Base-by-base conservation (phyloP, 805 yeast species). In the Pichia ethanolica region DNA sequence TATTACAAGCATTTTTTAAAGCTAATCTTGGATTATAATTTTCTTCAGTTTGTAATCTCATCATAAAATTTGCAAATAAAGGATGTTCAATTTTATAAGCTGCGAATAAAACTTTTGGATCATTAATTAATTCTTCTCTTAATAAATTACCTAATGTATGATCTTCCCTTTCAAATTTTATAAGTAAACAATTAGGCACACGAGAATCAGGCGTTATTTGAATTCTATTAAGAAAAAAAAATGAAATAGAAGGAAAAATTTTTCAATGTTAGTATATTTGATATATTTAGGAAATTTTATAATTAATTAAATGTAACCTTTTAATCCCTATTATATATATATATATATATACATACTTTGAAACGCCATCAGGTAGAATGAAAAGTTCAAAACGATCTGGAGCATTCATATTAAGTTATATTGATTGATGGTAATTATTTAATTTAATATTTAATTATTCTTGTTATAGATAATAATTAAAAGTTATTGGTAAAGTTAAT, bases 1-100 rank as follows among this genome's bases (percentile, higher is more conserved):
- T 73, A 53, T 87, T 79, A 67, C 97, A 90, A 3, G 99, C 98
- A 59, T 86, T 87, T 61, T 79, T 85, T 61, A 93, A 74, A 1
- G 98, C 98, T 51, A 84, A 89, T 61, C 83, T 81, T 33, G 99
- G 99, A 38, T 89, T 77, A 65, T 89, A 89, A 46, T 93, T 96
- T 58, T 93, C 98, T 59, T 88, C 96, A 0, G 98, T 91, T 68
- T 93, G 99, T 36, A 93, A 78, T 70, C 99, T 81, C 81, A 93
- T 80, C 42, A 91, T 82, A 60, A 93, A 93, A 66, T 87, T 88
- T 38, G 99, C 97, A 69, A 93, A 93, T 56, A 93, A 73, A 8
- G 99, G 99, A 70, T 93, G 99, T 70, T 93, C 98, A 41, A 93
- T 89, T 67, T 93, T 93, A 74, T 93, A 93, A 35, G 98, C 99